Base-by-base conservation (phyloP, 1,284 basidiomycete genomes). In the Volvariella volvacea region DNA sequence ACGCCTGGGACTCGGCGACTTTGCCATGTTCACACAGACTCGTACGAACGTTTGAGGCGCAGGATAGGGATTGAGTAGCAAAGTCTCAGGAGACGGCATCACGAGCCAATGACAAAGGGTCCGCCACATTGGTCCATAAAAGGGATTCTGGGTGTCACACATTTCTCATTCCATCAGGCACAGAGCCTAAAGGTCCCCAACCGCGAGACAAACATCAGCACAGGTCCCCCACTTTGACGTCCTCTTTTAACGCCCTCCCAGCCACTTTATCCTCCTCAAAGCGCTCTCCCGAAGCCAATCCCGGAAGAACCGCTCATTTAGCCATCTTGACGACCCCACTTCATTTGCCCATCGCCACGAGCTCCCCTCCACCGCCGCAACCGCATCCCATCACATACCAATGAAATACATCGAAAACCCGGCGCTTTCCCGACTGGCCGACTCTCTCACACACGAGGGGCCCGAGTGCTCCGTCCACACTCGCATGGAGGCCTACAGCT, bases 331-430 rank as follows among this genome's bases (percentile, higher is more conserved):
- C 34, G 8, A 15, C 7, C 12, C 20, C 21, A 25, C 4, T 20
- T n/a, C 20, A 15, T 10, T 6, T 25, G 28, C 30, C 22, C 39
- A 22, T n/a, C 25, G 32, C 9, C 16, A 34, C 8, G 20, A 38
- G 40, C 28, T 33, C 44, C 21, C 22, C 43, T 28, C 41, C 41
- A 46, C 36, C 39, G 22, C 32, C 36, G 34, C 30, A 43, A 43
- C 30, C 33, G 31, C 37, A 48, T 3, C 22, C 40, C 20, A 22
- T 42, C 42, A n/a, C 22, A 44, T 48, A 41, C 39, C 48, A 44
- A 95, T 94, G 92, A 95, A 95, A 67, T 95, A 87, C 67, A 88
- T 95, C 58, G 90, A 94, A 61, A 79, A 80, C 45, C 88, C 91
- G 28, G 78, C 86, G 47, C 76, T 94, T 21, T 80, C 83, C 19